A percentile compares a stretch with the other conserved stretches of the same genome.
Evolutionary conservation across 352 stramenopile species (phyloP).

Genomic region (Phytophthora cactorum): DNA sequence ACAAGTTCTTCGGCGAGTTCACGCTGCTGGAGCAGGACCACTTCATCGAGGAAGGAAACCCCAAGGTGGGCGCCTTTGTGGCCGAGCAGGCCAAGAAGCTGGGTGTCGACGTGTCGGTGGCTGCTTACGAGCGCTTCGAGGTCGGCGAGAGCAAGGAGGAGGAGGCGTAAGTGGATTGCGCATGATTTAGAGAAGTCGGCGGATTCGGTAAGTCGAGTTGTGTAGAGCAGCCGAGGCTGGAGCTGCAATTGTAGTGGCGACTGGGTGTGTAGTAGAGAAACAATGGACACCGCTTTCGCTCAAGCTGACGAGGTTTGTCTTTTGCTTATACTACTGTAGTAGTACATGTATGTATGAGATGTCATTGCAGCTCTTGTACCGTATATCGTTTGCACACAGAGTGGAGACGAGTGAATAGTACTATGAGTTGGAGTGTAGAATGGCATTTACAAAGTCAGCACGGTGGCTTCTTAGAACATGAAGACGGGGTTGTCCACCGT

Average conservation of each 20-base stretch:
- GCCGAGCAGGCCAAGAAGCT: constrained; percentile 67
- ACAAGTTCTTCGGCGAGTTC: constrained; percentile 95
- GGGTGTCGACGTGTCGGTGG: constrained; percentile 64
- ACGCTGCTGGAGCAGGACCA: constrained; percentile 94
- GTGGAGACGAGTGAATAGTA: constrained; percentile 18
- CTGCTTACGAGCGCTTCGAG: constrained; percentile 80
- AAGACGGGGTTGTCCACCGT: constrained; percentile 96
- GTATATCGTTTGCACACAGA: constrained; percentile 35
- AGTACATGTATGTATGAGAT: too few relatives aligned
- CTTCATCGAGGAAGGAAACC: constrained; percentile 94
- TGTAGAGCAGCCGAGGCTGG: constrained; percentile 11
- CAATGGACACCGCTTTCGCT: constrained; percentile 19
- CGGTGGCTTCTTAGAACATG: constrained; percentile 89
- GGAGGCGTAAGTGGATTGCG: constrained; percentile 41
- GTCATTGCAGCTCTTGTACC: too few relatives aligned
- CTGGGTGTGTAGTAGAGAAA: constrained; percentile 23
- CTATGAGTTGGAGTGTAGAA: constrained; percentile 28
- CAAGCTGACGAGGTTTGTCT: background rate
- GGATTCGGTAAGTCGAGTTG: constrained; percentile 3
- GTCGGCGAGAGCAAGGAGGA: constrained; percentile 66
- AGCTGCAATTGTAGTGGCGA: constrained; percentile 7
- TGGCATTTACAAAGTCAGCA: constrained; percentile 39
- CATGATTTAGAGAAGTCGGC: constrained; percentile 20
- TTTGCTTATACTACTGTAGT: constrained; percentile 10
- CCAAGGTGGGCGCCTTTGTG: constrained; percentile 86